phyloP scores from a whole-genome alignment of 2,329 filamentous ascomycete genomes.

The Paraconiothyrium sp. region DNA sequence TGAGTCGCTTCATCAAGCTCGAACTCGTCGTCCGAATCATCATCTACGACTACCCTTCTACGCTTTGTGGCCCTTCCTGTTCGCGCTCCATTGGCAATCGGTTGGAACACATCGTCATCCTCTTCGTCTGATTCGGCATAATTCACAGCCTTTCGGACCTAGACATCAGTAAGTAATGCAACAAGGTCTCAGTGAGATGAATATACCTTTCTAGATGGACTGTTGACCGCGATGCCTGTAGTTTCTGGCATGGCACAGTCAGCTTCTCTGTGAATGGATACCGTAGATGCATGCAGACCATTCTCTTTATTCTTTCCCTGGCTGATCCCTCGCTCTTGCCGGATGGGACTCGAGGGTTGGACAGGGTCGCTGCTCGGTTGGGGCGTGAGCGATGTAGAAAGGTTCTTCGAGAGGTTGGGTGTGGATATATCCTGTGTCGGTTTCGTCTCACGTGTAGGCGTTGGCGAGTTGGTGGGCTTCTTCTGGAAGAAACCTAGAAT shows the following conservation, averaged over 20 bases:
- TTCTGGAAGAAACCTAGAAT: conserved; percentile 84
- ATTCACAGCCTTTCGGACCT: conserved; percentile 73
- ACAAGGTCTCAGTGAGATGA: neutral
- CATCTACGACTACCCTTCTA: conserved; percentile 69
- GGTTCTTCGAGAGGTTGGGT: conserved; percentile 41
- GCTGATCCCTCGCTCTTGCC: conserved; percentile 64
- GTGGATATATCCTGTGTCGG: conserved; percentile 37
- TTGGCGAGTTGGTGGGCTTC: conserved; percentile 60
- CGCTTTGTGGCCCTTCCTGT: conserved; percentile 63
- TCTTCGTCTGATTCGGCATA: conserved; percentile 89
- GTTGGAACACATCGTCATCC: conserved; percentile 75
- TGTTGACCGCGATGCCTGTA: conserved; percentile 64
- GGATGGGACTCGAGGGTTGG: conserved; percentile 73
- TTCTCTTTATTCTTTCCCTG: conserved; percentile 63
- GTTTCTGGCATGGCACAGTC: conserved; percentile 53
- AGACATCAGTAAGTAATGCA: conserved; percentile 17
- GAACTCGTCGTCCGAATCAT: conserved; percentile 72
- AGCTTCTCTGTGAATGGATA: conserved; percentile 53
- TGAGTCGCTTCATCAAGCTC: conserved; percentile 66
- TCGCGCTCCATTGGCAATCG: conserved; percentile 57
- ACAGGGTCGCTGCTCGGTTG: conserved; percentile 81
- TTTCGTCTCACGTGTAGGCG: conserved; percentile 43
- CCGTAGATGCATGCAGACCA: conserved; percentile 56
- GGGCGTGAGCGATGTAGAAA: conserved; percentile 66
- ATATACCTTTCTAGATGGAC: conserved; percentile 81